Conservation (phyloP, 2,329 filamentous ascomycete genomes). For the Davidsoniella australis region DNA sequence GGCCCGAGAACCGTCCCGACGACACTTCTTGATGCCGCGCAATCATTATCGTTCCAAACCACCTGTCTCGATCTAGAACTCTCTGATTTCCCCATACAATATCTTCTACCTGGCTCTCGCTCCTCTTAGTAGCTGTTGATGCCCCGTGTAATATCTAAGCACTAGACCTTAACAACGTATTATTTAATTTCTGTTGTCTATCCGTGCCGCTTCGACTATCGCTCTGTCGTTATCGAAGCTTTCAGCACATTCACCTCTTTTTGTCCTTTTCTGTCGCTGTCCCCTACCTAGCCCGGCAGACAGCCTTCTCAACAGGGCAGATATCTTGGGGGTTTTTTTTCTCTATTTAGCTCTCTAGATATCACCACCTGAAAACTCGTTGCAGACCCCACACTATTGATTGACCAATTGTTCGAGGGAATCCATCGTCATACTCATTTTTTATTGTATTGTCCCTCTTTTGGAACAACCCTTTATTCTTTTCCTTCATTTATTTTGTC, state of each 20-base stretch:
- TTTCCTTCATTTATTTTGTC: constrained; percentile 5
- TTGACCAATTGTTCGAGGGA: neutral
- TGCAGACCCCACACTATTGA: too few relatives aligned
- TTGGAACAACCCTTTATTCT: neutral
- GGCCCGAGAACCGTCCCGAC: neutral
- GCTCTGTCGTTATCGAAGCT: too few relatives aligned
- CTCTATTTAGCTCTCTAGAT: neutral
- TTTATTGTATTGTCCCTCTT: neutral
- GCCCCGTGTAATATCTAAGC: constrained; percentile 6
- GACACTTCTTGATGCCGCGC: neutral
- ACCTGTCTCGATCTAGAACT: too few relatives aligned
- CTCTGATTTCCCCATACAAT: neutral
- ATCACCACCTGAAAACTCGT: neutral
- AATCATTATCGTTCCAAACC: neutral
- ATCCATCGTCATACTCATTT: neutral
- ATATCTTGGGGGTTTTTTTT: constrained; percentile 1
- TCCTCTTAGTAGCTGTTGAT: neutral
- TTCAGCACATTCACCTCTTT: neutral
- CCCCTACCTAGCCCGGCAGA: neutral
- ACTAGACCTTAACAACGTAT: constrained; percentile 9
- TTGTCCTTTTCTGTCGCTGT: neutral
- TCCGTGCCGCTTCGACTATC: neutral
- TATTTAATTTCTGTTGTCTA: constrained; percentile 8
- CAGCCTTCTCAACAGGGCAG: neutral
- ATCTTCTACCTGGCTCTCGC: neutral